phyloP scores from a whole-genome alignment of 441 rosid genomes.

The Eutrema salsugineum region DNA sequence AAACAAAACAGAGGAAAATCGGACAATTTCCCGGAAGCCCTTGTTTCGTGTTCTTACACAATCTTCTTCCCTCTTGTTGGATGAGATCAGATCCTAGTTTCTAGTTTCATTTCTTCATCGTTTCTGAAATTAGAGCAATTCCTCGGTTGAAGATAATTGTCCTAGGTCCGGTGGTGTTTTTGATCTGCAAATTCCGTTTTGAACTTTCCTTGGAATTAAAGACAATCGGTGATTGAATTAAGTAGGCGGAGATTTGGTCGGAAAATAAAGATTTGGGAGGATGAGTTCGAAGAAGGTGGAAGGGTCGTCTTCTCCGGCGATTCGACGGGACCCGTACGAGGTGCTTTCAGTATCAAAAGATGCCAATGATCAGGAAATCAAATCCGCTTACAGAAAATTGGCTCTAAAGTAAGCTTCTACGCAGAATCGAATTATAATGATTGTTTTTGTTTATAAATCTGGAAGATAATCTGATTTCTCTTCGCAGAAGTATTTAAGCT shows the following conservation, averaged over 20 bases:
- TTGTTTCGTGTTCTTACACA: neutral
- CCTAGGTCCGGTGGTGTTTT: neutral
- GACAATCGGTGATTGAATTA: neutral
- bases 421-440: neutral
- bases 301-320: slow-evolving; percentile 60
- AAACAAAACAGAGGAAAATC: neutral
- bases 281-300: slow-evolving; percentile 75
- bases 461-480: neutral
- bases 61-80: neutral
- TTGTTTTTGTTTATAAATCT: neutral
- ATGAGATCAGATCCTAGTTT: slow-evolving; percentile 10
- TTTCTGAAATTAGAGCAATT: slow-evolving; percentile 7
- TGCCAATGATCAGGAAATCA: slow-evolving; percentile 90
- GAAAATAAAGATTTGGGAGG: neutral
- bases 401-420: slow-evolving; percentile 76
- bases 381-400: slow-evolving; percentile 88
- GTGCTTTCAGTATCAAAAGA: slow-evolving; percentile 80
- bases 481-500: too few species aligned
- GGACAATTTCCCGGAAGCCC: neutral
- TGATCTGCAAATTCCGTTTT: slow-evolving; percentile 7
- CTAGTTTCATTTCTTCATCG: neutral
- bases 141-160: neutral
- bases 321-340: slow-evolving; percentile 90
- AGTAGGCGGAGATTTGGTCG: neutral
- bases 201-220: neutral